Evolutionary conservation across 2,329 filamentous ascomycete species (phyloP).

Genomic region (Ceratocystis variospora): DNA sequence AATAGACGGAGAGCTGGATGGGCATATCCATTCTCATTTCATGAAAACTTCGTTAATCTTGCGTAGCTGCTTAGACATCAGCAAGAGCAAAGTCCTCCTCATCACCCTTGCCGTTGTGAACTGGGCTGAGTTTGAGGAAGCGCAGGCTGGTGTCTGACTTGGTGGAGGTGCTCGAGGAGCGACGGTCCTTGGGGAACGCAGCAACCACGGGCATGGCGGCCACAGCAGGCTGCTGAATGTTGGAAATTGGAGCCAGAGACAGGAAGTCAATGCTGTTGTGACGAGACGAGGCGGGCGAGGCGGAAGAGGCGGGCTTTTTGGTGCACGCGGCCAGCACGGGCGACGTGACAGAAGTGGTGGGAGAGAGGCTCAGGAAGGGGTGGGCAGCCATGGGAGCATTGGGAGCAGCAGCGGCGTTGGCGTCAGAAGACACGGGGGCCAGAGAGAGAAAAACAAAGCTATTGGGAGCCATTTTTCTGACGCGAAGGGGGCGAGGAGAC

Average conservation of each 20-base stretch:
- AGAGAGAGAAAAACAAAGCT: conserved; percentile 17
- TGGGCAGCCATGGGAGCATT: conserved; percentile 4
- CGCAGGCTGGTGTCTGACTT: conserved; percentile 33
- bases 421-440: conserved; percentile 14
- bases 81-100: conserved; percentile 37
- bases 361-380: conserved; percentile 44
- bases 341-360: conserved; percentile 43
- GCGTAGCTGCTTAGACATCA: conserved; percentile 16
- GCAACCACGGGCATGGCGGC: conserved; percentile 21
- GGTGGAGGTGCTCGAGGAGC: conserved; percentile 36
- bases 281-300: conserved; percentile 21
- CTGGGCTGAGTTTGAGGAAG: conserved; percentile 50
- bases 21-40: conserved; percentile 14
- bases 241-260: conserved; percentile 16
- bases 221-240: neutral
- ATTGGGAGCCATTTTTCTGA: conserved; percentile 12
- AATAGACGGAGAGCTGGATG: conserved; percentile 10
- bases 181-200: conserved; percentile 28
- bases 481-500: neutral
- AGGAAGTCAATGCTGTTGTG: conserved; percentile 21
- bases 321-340: conserved; percentile 30
- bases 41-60: neutral
- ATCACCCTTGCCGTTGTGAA: conserved; percentile 49
- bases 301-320: conserved; percentile 1
- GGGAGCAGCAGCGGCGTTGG: neutral